Base-by-base conservation (phyloP, 2,329 filamentous ascomycete genomes). In the Whalleya microplaca region DNA sequence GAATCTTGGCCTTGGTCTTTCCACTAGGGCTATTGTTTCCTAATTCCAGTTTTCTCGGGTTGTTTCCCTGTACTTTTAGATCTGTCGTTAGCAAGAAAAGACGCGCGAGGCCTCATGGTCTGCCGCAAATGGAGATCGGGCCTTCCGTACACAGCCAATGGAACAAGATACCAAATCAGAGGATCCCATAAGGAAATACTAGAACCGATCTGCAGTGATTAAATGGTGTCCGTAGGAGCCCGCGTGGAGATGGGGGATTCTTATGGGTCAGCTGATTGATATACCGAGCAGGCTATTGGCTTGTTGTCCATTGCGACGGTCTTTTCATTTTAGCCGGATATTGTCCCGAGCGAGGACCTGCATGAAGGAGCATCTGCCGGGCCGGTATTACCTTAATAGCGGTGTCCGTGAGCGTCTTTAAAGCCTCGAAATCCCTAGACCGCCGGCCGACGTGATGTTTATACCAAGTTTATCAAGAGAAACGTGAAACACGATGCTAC, bases 311-410 rank as follows among this genome's bases (percentile, higher is more conserved):
- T 58, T 46, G 49, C 51, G 54, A 54, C 58, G 60, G 45, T 52
- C 45, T 54, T 50, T 61, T 61, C 42, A 56, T 58, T 63, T 63
- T 63, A 63, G 43, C 60, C 60, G 60, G 48, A 61, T 61, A 63
- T 63, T 63, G 55, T 63, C 43, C 60, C 60, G 58, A 56, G 47
- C 37, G 60, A 53, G 41, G 27, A 58, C 41, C 52, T 60, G 57
- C 51, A 61, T 19, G 42, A 61, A 21, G 27, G 51, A 48, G 53
- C 55, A 61, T 49, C 32, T 45, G 60, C 60, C 60, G 61, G 60
- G 60, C 32, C 46, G 55, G 45, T 47, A 50, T 47, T 61, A 58
- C 58, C 60, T 48, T 49, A 44, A 49, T 29, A 57, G 51, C 59
- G 57, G 60, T 58, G 52, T 48, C 51, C 41, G 44, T 60, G 51